Evolutionary conservation across 2,329 filamentous ascomycete species (phyloP), one percentile per base, ranked within the genome.

Genomic region (Sporothrix pallida): DNA sequence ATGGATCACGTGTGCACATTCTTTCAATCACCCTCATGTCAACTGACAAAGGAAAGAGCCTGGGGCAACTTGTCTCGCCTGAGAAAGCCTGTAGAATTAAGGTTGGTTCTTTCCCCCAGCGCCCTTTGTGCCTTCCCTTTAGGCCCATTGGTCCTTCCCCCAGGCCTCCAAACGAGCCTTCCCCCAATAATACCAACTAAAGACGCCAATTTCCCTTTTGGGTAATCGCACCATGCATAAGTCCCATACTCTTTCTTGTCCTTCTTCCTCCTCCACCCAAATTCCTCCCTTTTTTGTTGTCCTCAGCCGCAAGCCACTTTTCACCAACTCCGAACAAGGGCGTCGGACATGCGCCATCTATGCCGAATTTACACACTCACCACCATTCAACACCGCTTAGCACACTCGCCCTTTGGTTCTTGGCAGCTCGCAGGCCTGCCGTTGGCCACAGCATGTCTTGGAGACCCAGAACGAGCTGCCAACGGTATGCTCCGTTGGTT

Each of bases 291-390:
- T 31, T 58, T 20, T 70, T 44, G 46, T 37, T 17, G 31, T 37
- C n/a, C 48, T 72, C 71, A 72, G 71, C 71, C 71, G 71, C 71
- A 72, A 62, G 50, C 70, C 58, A 44, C n/a, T 12, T 8, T 42
- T 63, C 37, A 44, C 58, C 62, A 72, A 48, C 71, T 72, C 71
- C 71, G 71, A 72, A 72, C 71, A 72, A 54, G 71, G 71, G 50
- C 62, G 60, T 65, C 60, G 71, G 71, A 70, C 63, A 62, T 58
- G 13, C 58, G n/a, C 37, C 58, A 63, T 15, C 58, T 17, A 63
- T 63, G 58, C 58, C 23, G 52, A 48, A n/a, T 42, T 37, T 58
- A n/a, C 15, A 52, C 62, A 60, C 15, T 26, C 50, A 31, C 52
- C 31, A 37, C 2, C 10, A n/a, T 37, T 37, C 31, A 37, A 37